Evolutionary conservation across 495 filamentous ascomycete species (phyloP).

Genomic region (Aspergillus avenaceus): DNA sequence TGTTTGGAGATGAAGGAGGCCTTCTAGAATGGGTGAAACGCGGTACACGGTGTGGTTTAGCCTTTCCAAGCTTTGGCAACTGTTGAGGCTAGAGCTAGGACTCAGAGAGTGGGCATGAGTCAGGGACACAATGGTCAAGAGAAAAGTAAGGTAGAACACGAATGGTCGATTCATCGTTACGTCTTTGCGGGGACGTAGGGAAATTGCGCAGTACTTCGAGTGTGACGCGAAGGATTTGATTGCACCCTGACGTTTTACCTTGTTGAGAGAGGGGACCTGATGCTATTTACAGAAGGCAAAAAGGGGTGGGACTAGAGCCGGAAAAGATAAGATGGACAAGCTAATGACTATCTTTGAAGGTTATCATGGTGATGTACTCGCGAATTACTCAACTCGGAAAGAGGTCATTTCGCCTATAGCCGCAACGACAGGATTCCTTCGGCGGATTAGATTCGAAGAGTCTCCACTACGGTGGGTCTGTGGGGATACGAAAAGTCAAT

Average conservation of each 20-base stretch:
- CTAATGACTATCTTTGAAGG: neutral
- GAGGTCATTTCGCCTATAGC: neutral
- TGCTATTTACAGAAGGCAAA: neutral
- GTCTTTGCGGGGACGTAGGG: neutral
- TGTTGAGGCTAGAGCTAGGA: neutral
- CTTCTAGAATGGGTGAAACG: neutral
- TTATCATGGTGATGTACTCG: neutral
- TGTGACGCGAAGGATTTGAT: too few relatives aligned
- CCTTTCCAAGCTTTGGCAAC: neutral
- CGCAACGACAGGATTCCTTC: neutral
- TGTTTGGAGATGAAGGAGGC: neutral
- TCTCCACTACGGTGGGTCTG: too few relatives aligned
- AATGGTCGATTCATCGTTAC: neutral
- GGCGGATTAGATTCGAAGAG: too few relatives aligned
- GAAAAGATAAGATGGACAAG: neutral
- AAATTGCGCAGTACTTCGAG: too few relatives aligned
- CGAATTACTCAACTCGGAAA: neutral
- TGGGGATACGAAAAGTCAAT: too few relatives aligned
- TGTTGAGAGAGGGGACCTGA: neutral
- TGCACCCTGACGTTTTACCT: too few relatives aligned
- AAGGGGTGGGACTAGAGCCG: too few relatives aligned
- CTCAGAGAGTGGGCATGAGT: neutral
- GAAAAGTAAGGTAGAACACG: neutral
- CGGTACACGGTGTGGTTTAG: neutral
- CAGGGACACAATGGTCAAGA: neutral